These are phyloP conservation scores for Pilatotrama ljubarskyi DNA, from an alignment of 768 basidiomycete species.

Conservation along the genomic window DNA sequence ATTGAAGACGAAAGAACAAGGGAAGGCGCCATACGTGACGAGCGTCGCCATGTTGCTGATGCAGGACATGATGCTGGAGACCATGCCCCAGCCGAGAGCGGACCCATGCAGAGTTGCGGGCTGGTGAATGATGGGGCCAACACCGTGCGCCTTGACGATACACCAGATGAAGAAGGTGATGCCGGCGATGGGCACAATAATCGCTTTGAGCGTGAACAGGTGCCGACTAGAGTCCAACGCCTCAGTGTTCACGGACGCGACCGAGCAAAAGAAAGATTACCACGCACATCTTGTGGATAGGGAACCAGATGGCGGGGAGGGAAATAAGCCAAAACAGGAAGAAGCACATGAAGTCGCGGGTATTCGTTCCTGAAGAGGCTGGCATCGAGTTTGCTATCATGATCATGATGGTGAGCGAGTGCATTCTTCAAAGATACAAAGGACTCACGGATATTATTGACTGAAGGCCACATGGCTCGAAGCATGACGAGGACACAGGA, in stretches of 20 bases:
- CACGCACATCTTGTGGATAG: conserved; percentile 75
- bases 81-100: conserved; percentile 75
- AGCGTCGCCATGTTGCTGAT: conserved; percentile 81
- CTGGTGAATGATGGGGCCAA: conserved; percentile 72
- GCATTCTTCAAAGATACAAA: not conserved
- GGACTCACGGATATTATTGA: conserved; percentile 61
- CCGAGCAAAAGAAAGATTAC: no score
- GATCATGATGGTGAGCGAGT: conserved; percentile 8
- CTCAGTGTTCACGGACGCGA: no score
- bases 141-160: conserved; percentile 73
- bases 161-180: conserved; percentile 78
- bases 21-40: conserved; percentile 54
- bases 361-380: conserved; percentile 70
- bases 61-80: conserved; percentile 70
- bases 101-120: conserved; percentile 64
- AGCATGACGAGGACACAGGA: conserved; percentile 75
- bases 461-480: conserved; percentile 73
- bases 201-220: conserved; percentile 77
- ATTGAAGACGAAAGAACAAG: conserved; percentile 1
- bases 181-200: conserved; percentile 69
- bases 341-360: conserved; percentile 78
- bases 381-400: conserved; percentile 67
- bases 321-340: conserved; percentile 86
- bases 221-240: no score
- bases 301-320: conserved; percentile 80